Evolutionary conservation across 2,329 filamentous ascomycete species (phyloP).

Genomic region (Thielaviopsis ethacetica): DNA sequence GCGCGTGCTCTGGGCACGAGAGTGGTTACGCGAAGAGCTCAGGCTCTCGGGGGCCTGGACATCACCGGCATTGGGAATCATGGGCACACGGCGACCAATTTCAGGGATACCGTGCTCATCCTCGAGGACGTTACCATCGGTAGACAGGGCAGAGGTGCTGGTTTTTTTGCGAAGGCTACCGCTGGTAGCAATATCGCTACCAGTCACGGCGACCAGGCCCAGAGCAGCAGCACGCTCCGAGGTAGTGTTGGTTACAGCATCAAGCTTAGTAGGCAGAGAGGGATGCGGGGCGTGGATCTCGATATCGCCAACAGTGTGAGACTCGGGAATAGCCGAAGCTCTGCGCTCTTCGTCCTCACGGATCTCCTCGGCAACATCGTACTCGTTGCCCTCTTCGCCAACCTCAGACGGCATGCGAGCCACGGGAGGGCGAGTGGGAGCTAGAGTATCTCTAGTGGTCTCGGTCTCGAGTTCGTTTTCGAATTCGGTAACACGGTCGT

Average conservation of each 20-base stretch:
- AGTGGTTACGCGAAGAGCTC: conserved; percentile 37
- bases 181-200: conserved; percentile 15
- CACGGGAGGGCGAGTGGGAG: conserved; percentile 48
- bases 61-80: conserved; percentile 84
- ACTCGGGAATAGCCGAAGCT: conserved; percentile 47
- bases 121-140: conserved; percentile 43
- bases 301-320: conserved; percentile 59
- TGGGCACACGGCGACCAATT: conserved; percentile 82
- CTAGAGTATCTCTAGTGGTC: conserved; percentile 10
- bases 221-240: conserved; percentile 74
- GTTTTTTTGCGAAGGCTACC: conserved; percentile 43
- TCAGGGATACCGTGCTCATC: conserved; percentile 83
- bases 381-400: conserved; percentile 81
- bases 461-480: conserved; percentile 13
- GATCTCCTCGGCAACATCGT: conserved; percentile 44
- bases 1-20: conserved; percentile 56
- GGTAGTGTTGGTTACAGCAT: conserved; percentile 76
- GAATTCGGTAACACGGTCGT: conserved; percentile 16
- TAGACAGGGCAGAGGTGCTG: conserved; percentile 5
- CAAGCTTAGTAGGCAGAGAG: conserved; percentile 58
- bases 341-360: conserved; percentile 22
- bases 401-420: conserved; percentile 62
- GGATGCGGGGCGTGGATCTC: conserved; percentile 82
- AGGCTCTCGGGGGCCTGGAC: conserved; percentile 61
- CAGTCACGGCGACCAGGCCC: conserved; percentile 48